Percentiles rank a stretch among this genome's conserved stretches.
phyloP scores from a whole-genome alignment of 2,329 filamentous ascomycete genomes.

The Fusarium pseudograminearum region DNA sequence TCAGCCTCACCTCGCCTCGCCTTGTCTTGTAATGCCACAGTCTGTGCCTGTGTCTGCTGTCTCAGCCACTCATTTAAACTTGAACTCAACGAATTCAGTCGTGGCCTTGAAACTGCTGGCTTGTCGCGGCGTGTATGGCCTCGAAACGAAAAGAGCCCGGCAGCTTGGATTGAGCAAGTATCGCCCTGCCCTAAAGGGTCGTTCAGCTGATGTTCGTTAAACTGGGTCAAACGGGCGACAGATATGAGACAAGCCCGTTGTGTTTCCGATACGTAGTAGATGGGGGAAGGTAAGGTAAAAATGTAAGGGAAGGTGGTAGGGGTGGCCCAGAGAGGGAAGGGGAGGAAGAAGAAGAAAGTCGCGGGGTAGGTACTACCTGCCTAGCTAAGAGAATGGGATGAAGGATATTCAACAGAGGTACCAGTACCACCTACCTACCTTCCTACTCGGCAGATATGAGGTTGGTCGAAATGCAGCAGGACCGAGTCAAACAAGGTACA shows the following conservation, averaged over 20 bases:
- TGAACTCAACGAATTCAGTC: conserved; percentile 14
- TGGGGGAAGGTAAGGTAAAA: conserved; percentile 24
- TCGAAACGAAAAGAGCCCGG: not conserved
- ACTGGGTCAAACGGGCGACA: conserved; percentile 6
- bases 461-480: conserved; percentile 22
- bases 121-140: conserved; percentile 4
- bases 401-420: not conserved
- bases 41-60: conserved; percentile 21
- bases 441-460: conserved; percentile 36
- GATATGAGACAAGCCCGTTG: conserved; percentile 30
- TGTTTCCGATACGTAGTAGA: conserved; percentile 30
- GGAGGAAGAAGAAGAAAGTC: conserved; percentile 19
- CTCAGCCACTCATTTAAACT: conserved; percentile 26
- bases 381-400: not conserved
- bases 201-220: conserved; percentile 7
- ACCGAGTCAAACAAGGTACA: conserved; percentile 25
- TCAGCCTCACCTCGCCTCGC: conserved; percentile 7
- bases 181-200: not conserved
- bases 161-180: conserved; percentile 1
- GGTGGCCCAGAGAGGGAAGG: conserved; percentile 25
- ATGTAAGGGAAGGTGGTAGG: conserved; percentile 18
- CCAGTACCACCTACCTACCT: not conserved
- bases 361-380: conserved; percentile 24
- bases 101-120: conserved; percentile 5
- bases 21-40: conserved; percentile 1